phyloP scores from a whole-genome alignment of 805 yeast species.

The Maudiozyma turicensis region DNA sequence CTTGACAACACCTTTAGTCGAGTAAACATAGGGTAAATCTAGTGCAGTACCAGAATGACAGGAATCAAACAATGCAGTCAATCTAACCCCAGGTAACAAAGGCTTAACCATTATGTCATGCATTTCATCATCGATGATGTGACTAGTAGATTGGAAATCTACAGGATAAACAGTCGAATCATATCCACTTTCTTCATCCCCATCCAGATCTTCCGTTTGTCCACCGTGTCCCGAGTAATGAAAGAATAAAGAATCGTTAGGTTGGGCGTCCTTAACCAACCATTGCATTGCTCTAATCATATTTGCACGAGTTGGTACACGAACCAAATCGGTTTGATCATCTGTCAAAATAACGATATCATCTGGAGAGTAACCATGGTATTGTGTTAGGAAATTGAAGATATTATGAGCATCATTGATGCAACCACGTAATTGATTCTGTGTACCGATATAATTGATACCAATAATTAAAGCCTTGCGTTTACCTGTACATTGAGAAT shows the following conservation, averaged over 20 bases:
- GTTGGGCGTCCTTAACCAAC: slow-evolving; percentile 62
- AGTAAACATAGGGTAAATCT: slow-evolving; percentile 71
- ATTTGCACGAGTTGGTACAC: slow-evolving; percentile 57
- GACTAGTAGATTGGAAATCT: slow-evolving; percentile 59
- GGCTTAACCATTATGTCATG: slow-evolving; percentile 64
- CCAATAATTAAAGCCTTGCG: slow-evolving; percentile 73
- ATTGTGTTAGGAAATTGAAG: slow-evolving; percentile 33
- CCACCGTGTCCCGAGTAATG: slow-evolving; percentile 90
- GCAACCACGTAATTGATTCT: slow-evolving; percentile 60
- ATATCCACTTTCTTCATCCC: slow-evolving; percentile 67
- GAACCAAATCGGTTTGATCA: slow-evolving; percentile 38
- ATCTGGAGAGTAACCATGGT: slow-evolving; percentile 41
- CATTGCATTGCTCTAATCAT: slow-evolving; percentile 74
- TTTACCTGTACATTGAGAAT: slow-evolving; percentile 61
- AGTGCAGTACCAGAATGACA: slow-evolving; percentile 81
- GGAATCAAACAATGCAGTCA: slow-evolving; percentile 75
- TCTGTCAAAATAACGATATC: slow-evolving; percentile 55
- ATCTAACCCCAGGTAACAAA: slow-evolving; percentile 60
- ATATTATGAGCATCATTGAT: slow-evolving; percentile 64
- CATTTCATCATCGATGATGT: slow-evolving; percentile 63
- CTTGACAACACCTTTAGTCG: slow-evolving; percentile 74
- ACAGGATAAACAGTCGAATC: slow-evolving; percentile 69
- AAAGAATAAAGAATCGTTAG: slow-evolving; percentile 71
- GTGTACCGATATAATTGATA: slow-evolving; percentile 62
- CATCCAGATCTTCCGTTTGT: slow-evolving; percentile 54